phyloP scores from a whole-genome alignment of 2,329 filamentous ascomycete genomes.

The Cytospora leucostoma region DNA sequence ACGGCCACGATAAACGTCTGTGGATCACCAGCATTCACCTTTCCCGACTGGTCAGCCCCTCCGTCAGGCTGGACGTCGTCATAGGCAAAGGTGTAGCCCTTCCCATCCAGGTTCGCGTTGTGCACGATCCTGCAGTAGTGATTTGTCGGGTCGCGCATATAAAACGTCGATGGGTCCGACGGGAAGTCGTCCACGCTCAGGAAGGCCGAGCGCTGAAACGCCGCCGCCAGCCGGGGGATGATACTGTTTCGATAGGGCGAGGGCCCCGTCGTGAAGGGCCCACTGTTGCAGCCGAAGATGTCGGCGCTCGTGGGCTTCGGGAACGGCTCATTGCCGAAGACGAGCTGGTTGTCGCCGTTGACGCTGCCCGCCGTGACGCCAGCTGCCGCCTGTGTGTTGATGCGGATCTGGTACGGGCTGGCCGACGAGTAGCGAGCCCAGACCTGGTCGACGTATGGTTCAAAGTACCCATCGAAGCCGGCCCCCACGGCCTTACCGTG shows the following conservation, averaged over 20 bases:
- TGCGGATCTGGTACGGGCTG: constrained; percentile 43
- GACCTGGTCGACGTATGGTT: constrained; percentile 45
- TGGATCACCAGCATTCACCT: constrained; percentile 54
- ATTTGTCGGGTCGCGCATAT: constrained; percentile 49
- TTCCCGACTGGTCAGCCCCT: constrained; percentile 56
- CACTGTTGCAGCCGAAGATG: constrained; percentile 67
- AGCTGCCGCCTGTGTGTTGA: constrained; percentile 65
- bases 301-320: constrained; percentile 58
- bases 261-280: constrained; percentile 55
- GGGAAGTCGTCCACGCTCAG: constrained; percentile 49
- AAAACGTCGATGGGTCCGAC: constrained; percentile 40
- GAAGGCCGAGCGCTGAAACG: constrained; percentile 54
- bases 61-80: constrained; percentile 58
- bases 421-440: constrained; percentile 42
- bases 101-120: constrained; percentile 52
- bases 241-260: constrained; percentile 44
- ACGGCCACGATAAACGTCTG: constrained; percentile 52
- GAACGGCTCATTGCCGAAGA: constrained; percentile 49
- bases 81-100: constrained; percentile 63
- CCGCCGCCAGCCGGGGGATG: constrained; percentile 52
- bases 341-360: constrained; percentile 41
- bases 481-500: constrained; percentile 45
- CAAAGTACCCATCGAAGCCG: constrained; percentile 47
- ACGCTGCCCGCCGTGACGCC: constrained; percentile 58
- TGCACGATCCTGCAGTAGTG: constrained; percentile 62